Percentiles rank a stretch among this genome's conserved stretches.
These are phyloP conservation scores for Peziza echinospora DNA, from an alignment of 495 filamentous ascomycete species.

Conservation along the genomic window DNA sequence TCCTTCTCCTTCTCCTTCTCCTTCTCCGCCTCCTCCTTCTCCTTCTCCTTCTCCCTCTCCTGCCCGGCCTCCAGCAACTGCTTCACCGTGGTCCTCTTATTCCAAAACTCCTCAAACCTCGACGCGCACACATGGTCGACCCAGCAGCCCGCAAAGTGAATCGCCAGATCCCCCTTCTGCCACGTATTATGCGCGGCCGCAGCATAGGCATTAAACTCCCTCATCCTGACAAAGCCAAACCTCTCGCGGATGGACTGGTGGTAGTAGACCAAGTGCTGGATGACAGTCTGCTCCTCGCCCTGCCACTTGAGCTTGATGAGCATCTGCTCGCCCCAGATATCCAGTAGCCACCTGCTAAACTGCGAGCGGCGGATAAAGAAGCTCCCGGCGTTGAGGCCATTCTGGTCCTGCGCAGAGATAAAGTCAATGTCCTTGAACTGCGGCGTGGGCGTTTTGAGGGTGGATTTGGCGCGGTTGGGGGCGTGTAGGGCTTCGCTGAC, in stretches of 20 bases:
- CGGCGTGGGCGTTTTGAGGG: not conserved
- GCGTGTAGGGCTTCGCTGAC: not conserved
- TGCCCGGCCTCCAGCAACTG: not conserved
- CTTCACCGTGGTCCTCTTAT: slow-evolving; percentile 7
- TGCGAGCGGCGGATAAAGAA: slow-evolving; percentile 21
- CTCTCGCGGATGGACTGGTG: slow-evolving; percentile 19
- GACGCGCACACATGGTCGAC: slow-evolving; percentile 16
- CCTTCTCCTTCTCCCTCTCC: not conserved
- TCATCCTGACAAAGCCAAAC: slow-evolving; percentile 18
- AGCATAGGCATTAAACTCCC: slow-evolving; percentile 20
- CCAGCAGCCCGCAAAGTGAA: slow-evolving; percentile 25
- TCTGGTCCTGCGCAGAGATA: slow-evolving; percentile 22
- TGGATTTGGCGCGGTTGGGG: not conserved
- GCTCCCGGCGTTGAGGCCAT: slow-evolving; percentile 23
- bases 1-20: too few relatives aligned
- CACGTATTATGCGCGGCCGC: slow-evolving; percentile 18
- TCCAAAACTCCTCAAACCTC: slow-evolving; percentile 20
- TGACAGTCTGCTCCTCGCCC: slow-evolving; percentile 20
- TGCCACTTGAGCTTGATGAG: slow-evolving; percentile 17
- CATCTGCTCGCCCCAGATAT: slow-evolving; percentile 21
- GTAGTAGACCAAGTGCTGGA: slow-evolving; percentile 15
- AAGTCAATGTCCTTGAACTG: slow-evolving; percentile 17
- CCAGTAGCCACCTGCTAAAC: slow-evolving; percentile 17
- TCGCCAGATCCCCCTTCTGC: slow-evolving; percentile 19
- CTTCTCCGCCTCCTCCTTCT: too few relatives aligned